phyloP scores from a whole-genome alignment of 2,329 filamentous ascomycete species.

The Bipolaris gigantea region DNA sequence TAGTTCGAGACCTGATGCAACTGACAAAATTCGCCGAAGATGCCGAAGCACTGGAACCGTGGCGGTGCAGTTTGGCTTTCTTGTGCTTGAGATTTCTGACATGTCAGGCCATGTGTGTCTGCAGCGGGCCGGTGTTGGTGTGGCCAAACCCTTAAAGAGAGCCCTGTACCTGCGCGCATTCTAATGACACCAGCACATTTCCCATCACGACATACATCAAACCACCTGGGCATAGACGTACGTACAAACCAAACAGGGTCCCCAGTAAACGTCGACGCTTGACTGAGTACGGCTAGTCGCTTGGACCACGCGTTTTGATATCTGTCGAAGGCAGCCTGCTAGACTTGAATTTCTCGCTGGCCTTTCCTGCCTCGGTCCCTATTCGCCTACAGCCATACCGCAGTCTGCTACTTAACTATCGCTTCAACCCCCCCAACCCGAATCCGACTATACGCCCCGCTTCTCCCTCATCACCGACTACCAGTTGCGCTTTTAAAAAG shows the following conservation, averaged over 20 bases:
- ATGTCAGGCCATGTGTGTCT: conserved; percentile 3
- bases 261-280: conserved; percentile 8
- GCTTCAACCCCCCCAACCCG: conserved; percentile 1
- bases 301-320: conserved; percentile 25
- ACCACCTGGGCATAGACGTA: no score
- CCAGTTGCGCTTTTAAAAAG: neutral
- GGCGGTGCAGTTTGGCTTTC: neutral
- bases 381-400: conserved; percentile 5
- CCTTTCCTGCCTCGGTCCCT: conserved; percentile 12
- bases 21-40: conserved; percentile 15
- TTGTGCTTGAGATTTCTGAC: neutral
- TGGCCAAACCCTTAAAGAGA: conserved; percentile 2
- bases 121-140: conserved; percentile 15
- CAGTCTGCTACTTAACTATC: neutral
- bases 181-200: conserved; percentile 1
- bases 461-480: neutral
- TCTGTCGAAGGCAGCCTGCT: conserved; percentile 38
- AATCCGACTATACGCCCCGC: conserved; percentile 1
- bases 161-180: conserved; percentile 5
- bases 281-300: conserved; percentile 25
- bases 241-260: conserved; percentile 1
- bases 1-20: conserved; percentile 9
- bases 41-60: conserved; percentile 17
- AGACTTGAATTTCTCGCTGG: conserved; percentile 18
- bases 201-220: neutral